Evolutionary conservation across 1,284 basidiomycete genomes (phyloP).

Genomic region (Microbotryum lychnidis-dioicae): DNA sequence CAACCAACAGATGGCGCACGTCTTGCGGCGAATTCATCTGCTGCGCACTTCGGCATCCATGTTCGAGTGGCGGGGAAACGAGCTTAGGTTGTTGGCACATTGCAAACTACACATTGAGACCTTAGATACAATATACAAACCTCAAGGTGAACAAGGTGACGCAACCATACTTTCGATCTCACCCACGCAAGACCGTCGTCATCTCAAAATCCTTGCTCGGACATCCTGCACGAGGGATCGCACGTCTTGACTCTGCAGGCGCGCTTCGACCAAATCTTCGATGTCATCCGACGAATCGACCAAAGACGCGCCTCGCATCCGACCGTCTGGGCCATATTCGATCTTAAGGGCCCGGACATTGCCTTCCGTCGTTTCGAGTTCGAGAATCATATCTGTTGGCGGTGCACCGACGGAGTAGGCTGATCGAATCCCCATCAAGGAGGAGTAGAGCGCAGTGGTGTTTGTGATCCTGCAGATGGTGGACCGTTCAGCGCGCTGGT

Average conservation of each 20-base stretch:
- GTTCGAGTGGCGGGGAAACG: too few relatives aligned
- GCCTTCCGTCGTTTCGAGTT: conserved; percentile 16
- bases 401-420: conserved; percentile 21
- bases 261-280: conserved; percentile 15
- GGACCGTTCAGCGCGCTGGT: too few relatives aligned
- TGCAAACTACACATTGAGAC: too few relatives aligned
- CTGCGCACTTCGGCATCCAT: too few relatives aligned
- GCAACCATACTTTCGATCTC: too few relatives aligned
- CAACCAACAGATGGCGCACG: too few relatives aligned
- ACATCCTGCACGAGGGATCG: conserved; percentile 21
- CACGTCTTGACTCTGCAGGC: conserved; percentile 20
- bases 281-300: conserved; percentile 26
- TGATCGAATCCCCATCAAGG: conserved; percentile 18
- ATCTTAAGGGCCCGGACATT: conserved; percentile 14
- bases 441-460: conserved; percentile 20
- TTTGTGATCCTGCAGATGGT: conserved; percentile 16
- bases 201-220: conserved; percentile 7
- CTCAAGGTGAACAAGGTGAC: too few relatives aligned
- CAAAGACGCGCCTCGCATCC: conserved; percentile 19
- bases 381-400: conserved; percentile 12
- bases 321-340: conserved; percentile 6
- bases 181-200: background rate
- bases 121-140: too few relatives aligned
- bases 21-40: too few relatives aligned
- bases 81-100: too few relatives aligned